phyloP scores from a whole-genome alignment of 148 eudicot genomes.

The Beta vulgaris region DNA sequence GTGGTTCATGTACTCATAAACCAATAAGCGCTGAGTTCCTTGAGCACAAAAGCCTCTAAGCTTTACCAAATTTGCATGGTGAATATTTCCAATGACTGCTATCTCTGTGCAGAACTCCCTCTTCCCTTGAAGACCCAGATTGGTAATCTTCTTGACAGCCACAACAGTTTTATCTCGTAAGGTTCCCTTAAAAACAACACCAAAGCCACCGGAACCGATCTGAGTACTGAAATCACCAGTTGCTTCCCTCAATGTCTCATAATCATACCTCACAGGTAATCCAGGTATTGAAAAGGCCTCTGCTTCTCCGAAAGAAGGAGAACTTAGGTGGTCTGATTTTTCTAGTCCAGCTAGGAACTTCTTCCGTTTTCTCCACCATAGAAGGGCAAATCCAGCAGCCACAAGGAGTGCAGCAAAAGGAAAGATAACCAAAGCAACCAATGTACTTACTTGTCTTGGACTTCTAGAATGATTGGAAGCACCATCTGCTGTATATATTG shows the following conservation, averaged over 20 bases:
- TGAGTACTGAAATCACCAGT: constrained; percentile 58
- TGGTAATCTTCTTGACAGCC: constrained; percentile 76
- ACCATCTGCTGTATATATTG: constrained; percentile 17
- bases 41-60: constrained; percentile 75
- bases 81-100: constrained; percentile 74
- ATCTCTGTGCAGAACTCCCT: constrained; percentile 80
- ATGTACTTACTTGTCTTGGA: constrained; percentile 28
- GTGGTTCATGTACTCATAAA: constrained; percentile 84
- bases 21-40: constrained; percentile 56
- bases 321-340: constrained; percentile 20
- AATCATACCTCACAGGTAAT: constrained; percentile 58
- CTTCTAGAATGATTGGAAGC: neutral
- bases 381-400: constrained; percentile 29
- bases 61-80: constrained; percentile 76
- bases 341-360: constrained; percentile 14
- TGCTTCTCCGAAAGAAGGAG: constrained; percentile 43
- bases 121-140: constrained; percentile 57
- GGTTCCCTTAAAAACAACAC: constrained; percentile 64
- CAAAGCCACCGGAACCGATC: constrained; percentile 87
- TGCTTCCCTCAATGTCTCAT: constrained; percentile 52
- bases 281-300: constrained; percentile 74
- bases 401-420: constrained; percentile 43
- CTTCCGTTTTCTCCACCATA: constrained; percentile 47
- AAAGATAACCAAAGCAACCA: constrained; percentile 50
- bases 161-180: constrained; percentile 55